Percentiles rank a stretch among this genome's conserved stretches.
Evolutionary conservation across 345 rosid species (phyloP).

Genomic region (Salix viminalis): DNA sequence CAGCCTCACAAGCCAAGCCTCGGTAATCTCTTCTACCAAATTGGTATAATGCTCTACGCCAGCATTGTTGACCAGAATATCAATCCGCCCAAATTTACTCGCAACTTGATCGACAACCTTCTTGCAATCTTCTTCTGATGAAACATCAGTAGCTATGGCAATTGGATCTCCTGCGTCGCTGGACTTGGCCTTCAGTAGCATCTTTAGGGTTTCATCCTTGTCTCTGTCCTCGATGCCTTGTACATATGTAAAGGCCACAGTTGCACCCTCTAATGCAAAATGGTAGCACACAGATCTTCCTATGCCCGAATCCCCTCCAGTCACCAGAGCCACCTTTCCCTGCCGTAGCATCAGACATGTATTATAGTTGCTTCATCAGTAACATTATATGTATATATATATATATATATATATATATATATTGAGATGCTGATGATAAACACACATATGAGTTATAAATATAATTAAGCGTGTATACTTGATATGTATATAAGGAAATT

Average conservation of each 20-base stretch:
- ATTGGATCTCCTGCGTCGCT: constrained; percentile 3
- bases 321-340: constrained; percentile 12
- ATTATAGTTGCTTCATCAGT: no score
- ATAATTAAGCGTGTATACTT: no score
- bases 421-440: no score
- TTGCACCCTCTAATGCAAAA: constrained; percentile 11
- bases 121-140: constrained; percentile 6
- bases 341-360: no score
- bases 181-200: background rate
- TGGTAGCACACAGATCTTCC: constrained; percentile 8
- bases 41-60: background rate
- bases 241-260: constrained; percentile 13
- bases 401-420: fast-evolving
- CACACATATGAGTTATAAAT: no score
- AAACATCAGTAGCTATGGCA: background rate
- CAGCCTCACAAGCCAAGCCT: background rate
- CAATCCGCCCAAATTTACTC: background rate
- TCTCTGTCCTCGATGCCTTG: constrained; percentile 3
- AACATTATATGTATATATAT: no score
- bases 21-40: background rate
- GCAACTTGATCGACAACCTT: constrained; percentile 2
- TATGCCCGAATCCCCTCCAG: constrained; percentile 8
- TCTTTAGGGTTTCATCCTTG: background rate
- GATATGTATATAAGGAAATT: background rate
- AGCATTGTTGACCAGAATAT: constrained; percentile 7